A percentile compares a stretch with the other conserved stretches of the same genome.
Conservation (phyloP, 805 yeast genomes). For the Yarrowia sp. region DNA sequence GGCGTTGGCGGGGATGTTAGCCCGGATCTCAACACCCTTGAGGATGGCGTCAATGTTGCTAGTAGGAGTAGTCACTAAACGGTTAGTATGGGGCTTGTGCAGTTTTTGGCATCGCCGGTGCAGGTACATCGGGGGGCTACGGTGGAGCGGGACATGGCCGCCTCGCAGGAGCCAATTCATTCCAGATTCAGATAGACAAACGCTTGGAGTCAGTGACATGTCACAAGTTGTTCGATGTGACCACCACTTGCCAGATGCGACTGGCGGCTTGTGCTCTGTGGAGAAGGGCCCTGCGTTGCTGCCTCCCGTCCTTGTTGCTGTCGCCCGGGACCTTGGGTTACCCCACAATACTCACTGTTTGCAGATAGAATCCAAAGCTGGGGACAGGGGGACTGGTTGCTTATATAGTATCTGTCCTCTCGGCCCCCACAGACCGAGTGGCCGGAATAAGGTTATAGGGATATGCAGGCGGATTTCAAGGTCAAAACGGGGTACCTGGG, state of each 20-base stretch:
- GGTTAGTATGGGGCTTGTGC: slow-evolving; percentile 2
- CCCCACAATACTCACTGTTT: slow-evolving; percentile 20
- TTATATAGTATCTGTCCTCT: slow-evolving; percentile 11
- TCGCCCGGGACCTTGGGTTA: background rate
- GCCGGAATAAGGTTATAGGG: slow-evolving; percentile 12
- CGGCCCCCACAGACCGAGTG: slow-evolving; percentile 26
- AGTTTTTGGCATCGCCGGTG: background rate
- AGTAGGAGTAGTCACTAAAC: slow-evolving; percentile 13
- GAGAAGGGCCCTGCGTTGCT: background rate
- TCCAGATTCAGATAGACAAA: too few relatives aligned
- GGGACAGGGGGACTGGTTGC: slow-evolving; percentile 12
- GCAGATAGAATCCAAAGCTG: slow-evolving; percentile 13
- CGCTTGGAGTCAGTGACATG: too few relatives aligned
- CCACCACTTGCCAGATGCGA: too few relatives aligned
- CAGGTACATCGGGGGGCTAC: background rate
- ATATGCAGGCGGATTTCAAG: slow-evolving; percentile 23
- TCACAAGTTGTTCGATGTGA: too few relatives aligned
- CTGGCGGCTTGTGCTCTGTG: too few relatives aligned
- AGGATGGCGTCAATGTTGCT: slow-evolving; percentile 31
- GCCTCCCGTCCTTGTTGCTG: background rate
- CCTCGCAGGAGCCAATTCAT: too few relatives aligned
- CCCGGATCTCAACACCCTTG: slow-evolving; percentile 55
- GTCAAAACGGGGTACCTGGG: background rate
- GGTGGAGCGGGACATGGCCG: background rate
- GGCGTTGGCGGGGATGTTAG: slow-evolving; percentile 49